phyloP scores from a whole-genome alignment of 2,329 filamentous ascomycete species.

The Phoma sp. region DNA sequence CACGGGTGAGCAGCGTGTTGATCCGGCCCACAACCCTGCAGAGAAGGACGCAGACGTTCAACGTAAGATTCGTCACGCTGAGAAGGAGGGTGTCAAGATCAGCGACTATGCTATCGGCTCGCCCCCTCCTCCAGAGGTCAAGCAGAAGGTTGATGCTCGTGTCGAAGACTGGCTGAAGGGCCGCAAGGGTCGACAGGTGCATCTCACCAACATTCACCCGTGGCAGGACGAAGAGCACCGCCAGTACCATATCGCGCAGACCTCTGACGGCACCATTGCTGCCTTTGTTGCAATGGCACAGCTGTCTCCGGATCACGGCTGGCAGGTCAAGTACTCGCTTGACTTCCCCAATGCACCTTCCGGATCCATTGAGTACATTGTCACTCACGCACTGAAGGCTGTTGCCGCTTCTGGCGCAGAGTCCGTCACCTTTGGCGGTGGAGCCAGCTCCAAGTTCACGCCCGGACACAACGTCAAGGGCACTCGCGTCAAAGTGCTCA shows the following conservation, averaged over 20 bases:
- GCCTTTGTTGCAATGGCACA: slow-evolving; percentile 84
- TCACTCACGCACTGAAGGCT: slow-evolving; percentile 72
- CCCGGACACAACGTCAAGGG: slow-evolving; percentile 84
- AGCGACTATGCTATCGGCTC: slow-evolving; percentile 72
- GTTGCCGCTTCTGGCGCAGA: slow-evolving; percentile 64
- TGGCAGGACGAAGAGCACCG: slow-evolving; percentile 86
- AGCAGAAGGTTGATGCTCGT: slow-evolving; percentile 71
- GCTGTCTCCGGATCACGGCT: slow-evolving; percentile 79
- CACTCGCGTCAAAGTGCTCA: slow-evolving; percentile 78
- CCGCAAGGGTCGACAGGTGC: slow-evolving; percentile 85
- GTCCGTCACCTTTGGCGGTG: slow-evolving; percentile 84
- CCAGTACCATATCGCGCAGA: slow-evolving; percentile 82
- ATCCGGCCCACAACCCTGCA: slow-evolving; percentile 71
- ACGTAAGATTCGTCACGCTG: slow-evolving; percentile 79
- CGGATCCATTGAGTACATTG: slow-evolving; percentile 83
- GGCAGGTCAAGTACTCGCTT: slow-evolving; percentile 95
- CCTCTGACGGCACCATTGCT: slow-evolving; percentile 72
- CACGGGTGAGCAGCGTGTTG: slow-evolving; percentile 85
- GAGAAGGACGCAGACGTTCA: slow-evolving; percentile 70
- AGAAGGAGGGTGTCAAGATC: slow-evolving; percentile 84
- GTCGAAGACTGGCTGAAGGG: slow-evolving; percentile 80
- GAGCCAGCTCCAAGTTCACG: slow-evolving; percentile 74
- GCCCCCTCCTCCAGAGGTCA: slow-evolving; percentile 68
- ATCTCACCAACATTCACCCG: slow-evolving; percentile 86
- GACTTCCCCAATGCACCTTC: slow-evolving; percentile 89